Evolutionary conservation across 768 basidiomycete genomes (phyloP).

Genomic region (Trametes cubensis): DNA sequence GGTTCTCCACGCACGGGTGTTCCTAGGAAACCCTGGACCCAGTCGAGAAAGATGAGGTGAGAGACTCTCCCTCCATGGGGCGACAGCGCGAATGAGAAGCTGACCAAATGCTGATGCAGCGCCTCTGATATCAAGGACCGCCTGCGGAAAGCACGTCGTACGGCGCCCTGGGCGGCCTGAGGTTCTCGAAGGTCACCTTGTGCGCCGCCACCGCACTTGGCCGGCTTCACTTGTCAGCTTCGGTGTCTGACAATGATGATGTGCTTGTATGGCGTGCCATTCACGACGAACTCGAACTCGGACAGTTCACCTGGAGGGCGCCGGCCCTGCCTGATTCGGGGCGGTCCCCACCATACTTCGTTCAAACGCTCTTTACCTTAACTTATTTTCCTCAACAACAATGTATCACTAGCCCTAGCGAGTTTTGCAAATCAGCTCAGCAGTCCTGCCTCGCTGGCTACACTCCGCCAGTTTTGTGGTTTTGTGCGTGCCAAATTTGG

Average conservation of each 20-base stretch:
- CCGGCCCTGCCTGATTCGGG: background rate
- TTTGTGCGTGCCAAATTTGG: too few species aligned
- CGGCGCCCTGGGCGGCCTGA: background rate
- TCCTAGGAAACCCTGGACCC: background rate
- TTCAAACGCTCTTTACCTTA: background rate
- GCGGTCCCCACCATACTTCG: background rate
- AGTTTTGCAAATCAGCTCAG: too few species aligned
- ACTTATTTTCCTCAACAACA: background rate
- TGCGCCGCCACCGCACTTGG: background rate
- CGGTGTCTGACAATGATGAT: background rate
- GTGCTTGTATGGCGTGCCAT: background rate
- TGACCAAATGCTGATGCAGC: background rate
- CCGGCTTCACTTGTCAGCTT: background rate
- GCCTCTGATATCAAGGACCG: constrained; percentile 7
- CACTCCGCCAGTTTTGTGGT: too few species aligned
- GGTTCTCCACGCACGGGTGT: background rate
- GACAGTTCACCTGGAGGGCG: background rate
- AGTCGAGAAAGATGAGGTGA: constrained; percentile 14
- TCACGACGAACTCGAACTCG: background rate
- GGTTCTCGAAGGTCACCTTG: background rate
- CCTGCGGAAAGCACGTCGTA: background rate
- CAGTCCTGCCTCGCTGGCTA: too few species aligned
- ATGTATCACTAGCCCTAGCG: background rate
- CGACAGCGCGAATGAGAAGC: background rate
- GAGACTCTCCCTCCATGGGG: background rate